phyloP scores from a whole-genome alignment of 495 filamentous ascomycete species.

The Hypoxylon fragiforme region DNA sequence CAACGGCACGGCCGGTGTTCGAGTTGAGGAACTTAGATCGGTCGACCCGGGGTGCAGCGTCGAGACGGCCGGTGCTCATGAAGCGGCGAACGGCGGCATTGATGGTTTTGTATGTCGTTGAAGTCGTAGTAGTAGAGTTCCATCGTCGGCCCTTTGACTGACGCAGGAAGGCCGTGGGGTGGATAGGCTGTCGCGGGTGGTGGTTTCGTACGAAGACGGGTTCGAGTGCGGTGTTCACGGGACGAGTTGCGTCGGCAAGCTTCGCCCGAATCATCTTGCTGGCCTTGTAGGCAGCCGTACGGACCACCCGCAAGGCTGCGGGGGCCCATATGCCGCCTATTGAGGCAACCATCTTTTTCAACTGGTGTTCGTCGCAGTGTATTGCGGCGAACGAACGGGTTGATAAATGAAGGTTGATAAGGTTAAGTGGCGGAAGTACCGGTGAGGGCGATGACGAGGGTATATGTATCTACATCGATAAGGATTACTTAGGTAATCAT shows the following conservation, averaged over 20 bases:
- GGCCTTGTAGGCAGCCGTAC: slow-evolving; percentile 68
- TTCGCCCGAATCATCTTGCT: slow-evolving; percentile 64
- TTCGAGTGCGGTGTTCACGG: slow-evolving; percentile 51
- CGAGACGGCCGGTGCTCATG: slow-evolving; percentile 56
- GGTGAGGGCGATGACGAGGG: slow-evolving; percentile 14
- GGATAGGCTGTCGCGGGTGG: slow-evolving; percentile 66
- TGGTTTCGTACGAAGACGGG: slow-evolving; percentile 53
- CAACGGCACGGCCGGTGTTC: slow-evolving; percentile 65
- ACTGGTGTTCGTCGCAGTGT: slow-evolving; percentile 26
- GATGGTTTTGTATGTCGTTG: slow-evolving; percentile 53
- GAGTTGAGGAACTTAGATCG: slow-evolving; percentile 69
- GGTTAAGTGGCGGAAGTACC: slow-evolving; percentile 8
- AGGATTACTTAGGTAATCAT: slow-evolving; percentile 27
- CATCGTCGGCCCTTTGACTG: slow-evolving; percentile 71
- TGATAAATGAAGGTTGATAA: slow-evolving; percentile 33
- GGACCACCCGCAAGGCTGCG: slow-evolving; percentile 68
- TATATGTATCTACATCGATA: slow-evolving; percentile 27
- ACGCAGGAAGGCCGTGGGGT: slow-evolving; percentile 70
- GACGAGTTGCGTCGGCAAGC: slow-evolving; percentile 57
- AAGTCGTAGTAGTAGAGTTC: slow-evolving; percentile 62
- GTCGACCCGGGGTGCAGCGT: slow-evolving; percentile 55
- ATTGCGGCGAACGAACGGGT: slow-evolving; percentile 36
- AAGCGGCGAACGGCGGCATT: slow-evolving; percentile 62
- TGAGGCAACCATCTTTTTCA: slow-evolving; percentile 62
- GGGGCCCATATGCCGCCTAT: slow-evolving; percentile 70